Evolutionary conservation across 73 alveolate genomes (phyloP).

Genomic region (Effrenium voratum): DNA sequence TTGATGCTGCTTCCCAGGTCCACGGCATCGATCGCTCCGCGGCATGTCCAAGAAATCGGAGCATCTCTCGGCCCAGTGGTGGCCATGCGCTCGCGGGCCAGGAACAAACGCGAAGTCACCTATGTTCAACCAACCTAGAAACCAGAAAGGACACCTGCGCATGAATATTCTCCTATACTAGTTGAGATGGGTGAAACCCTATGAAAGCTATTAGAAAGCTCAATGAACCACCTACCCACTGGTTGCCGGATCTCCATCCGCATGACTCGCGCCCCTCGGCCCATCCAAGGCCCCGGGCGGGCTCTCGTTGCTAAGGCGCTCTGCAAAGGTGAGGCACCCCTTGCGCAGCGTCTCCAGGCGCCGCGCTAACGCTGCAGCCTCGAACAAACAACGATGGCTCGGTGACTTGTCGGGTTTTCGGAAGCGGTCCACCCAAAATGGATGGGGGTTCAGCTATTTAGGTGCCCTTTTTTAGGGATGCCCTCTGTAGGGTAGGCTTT

Average conservation of each 20-base stretch:
- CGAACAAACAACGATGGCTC: not conserved
- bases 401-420: no score
- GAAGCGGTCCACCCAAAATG: not conserved
- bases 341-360: not conserved
- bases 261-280: not conserved
- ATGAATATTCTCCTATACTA: no score
- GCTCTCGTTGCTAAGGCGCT: slow-evolving; percentile 3
- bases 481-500: not conserved
- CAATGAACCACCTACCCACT: not conserved
- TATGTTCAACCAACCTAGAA: not conserved
- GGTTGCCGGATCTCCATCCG: not conserved
- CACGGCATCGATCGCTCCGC: no score
- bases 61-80: no score
- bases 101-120: not conserved
- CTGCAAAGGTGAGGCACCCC: not conserved
- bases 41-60: no score
- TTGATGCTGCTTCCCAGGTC: no score
- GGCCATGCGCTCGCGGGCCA: no score
- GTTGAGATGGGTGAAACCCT: not conserved
- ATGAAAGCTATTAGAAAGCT: not conserved
- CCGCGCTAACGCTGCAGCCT: not conserved
- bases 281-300: not conserved
- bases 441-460: not conserved
- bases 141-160: not conserved
- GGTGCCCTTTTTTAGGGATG: not conserved